Base-by-base conservation (phyloP, 148 eudicot species). In the Fagopyrum homotropicum region DNA sequence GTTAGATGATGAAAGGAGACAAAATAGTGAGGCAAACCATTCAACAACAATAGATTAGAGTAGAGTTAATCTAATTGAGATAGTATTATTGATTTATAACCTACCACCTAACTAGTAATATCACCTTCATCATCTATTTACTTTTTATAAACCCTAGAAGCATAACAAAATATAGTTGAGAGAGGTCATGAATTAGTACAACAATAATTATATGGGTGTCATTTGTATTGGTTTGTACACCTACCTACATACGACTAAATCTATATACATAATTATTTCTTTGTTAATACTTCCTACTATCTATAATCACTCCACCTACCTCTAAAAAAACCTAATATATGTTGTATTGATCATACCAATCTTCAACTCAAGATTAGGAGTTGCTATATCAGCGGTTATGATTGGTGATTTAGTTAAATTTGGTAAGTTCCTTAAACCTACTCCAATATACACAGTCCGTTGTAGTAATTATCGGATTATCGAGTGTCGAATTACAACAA, bases 61-160 rank as follows among this genome's bases (percentile, higher is more conserved):
- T 14, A 66, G 46, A 64, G 45, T 10, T 64, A 30, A 64, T 64
- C 70, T n/a, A 64, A 45, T 64, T 64, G 45, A 64, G 14, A 30
- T 14, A 12, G 45, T 64, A 4, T 64, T 64, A 14, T 35, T 30
- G 71, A 66, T 66, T 40, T 66, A 40, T 35, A 35, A 66, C 71
- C 71, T 40, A 4, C 46, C 71, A 66, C 71, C 71, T 66, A 66
- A 45, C 71, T 3, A 12, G 16, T 66, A 35, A 15, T 19, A 40
- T 40, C 45, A 66, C 71, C 44, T 11, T 4, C 43, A 29, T 30
- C 69, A 61, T 29, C 1, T 0, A 12, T 4, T 9, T 17, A 6
- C 17, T 11, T 2, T 29, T 6, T 63, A 30, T 63, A 63, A 30
- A 19, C 15, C 4, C 6, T 10, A 8, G 1, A 29, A 63, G 29